Conservation (phyloP, 768 basidiomycete species). For the Xerocomellus dryophilus region DNA sequence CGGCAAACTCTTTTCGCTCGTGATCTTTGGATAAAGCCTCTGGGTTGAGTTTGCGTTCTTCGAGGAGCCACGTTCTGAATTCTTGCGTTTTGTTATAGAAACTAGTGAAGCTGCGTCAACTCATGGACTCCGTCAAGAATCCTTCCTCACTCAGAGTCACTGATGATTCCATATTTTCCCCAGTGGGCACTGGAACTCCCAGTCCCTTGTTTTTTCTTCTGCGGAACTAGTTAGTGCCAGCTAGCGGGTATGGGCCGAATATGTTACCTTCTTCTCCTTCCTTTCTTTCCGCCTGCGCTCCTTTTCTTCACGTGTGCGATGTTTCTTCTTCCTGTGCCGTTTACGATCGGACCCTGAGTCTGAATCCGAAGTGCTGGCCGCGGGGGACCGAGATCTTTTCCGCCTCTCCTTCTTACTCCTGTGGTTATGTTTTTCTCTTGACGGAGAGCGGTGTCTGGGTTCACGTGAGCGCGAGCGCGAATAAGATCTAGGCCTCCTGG, state of each 20-base stretch:
- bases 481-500: constrained; percentile 14
- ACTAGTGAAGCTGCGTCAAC: constrained; percentile 39
- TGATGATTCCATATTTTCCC: constrained; percentile 89
- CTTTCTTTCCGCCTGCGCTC: constrained; percentile 60
- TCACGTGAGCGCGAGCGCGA: constrained; percentile 31
- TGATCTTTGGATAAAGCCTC: constrained; percentile 85
- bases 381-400: constrained; percentile 35
- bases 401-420: constrained; percentile 29
- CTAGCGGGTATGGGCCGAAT: neutral
- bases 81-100: constrained; percentile 81
- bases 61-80: constrained; percentile 90
- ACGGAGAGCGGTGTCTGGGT: constrained; percentile 34
- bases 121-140: constrained; percentile 1
- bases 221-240: constrained; percentile 27
- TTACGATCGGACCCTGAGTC: constrained; percentile 33
- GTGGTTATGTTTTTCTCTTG: constrained; percentile 27
- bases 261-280: constrained; percentile 65
- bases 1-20: constrained; percentile 78
- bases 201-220: constrained; percentile 54
- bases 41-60: constrained; percentile 88
- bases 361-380: constrained; percentile 42
- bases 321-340: constrained; percentile 45
- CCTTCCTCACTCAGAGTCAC: constrained; percentile 70
- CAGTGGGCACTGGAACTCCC: constrained; percentile 57
- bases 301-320: constrained; percentile 44